phyloP scores from a whole-genome alignment of 1,284 basidiomycete genomes.

The Cystobasidiaceae sp. region DNA sequence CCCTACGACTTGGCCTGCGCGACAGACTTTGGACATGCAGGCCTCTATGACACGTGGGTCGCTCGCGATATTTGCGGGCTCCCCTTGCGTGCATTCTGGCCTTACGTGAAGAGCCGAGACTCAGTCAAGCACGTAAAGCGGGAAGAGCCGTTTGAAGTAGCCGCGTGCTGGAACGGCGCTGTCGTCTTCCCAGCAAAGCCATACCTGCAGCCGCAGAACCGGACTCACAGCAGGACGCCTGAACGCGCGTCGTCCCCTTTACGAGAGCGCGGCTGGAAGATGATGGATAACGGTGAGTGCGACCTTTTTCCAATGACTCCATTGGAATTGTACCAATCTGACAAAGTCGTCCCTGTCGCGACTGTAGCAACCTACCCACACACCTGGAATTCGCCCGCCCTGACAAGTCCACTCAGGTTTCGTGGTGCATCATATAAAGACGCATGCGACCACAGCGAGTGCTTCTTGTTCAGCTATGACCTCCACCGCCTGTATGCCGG shows the following conservation, averaged over 20 bases:
- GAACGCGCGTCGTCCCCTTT: not conserved
- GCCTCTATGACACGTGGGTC: constrained; percentile 46
- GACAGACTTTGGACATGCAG: constrained; percentile 50
- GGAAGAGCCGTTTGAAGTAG: constrained; percentile 53
- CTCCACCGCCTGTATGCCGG: constrained; percentile 53
- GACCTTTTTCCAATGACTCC: too few species aligned
- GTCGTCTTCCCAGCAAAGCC: constrained; percentile 54
- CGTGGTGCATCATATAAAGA: constrained; percentile 48
- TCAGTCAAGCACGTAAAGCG: constrained; percentile 46
- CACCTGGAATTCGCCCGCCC: constrained; percentile 45
- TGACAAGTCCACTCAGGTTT: constrained; percentile 50
- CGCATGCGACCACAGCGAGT: constrained; percentile 56
- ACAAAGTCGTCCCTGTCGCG: not conserved
- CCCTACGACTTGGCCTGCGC: constrained; percentile 57
- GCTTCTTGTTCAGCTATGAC: constrained; percentile 56
- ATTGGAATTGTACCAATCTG: constrained; percentile 43
- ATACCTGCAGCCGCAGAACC: constrained; percentile 47
- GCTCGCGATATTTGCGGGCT: constrained; percentile 50
- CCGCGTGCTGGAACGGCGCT: constrained; percentile 60
- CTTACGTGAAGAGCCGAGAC: constrained; percentile 53
- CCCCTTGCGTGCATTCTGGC: constrained; percentile 53
- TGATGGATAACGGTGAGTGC: constrained; percentile 44
- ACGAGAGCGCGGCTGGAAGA: constrained; percentile 43
- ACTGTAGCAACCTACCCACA: not conserved
- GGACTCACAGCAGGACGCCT: not conserved